Percentiles rank a stretch among this genome's conserved stretches.
Conservation (phyloP, 345 rosid genomes). For the Anastatica hierochuntica region DNA sequence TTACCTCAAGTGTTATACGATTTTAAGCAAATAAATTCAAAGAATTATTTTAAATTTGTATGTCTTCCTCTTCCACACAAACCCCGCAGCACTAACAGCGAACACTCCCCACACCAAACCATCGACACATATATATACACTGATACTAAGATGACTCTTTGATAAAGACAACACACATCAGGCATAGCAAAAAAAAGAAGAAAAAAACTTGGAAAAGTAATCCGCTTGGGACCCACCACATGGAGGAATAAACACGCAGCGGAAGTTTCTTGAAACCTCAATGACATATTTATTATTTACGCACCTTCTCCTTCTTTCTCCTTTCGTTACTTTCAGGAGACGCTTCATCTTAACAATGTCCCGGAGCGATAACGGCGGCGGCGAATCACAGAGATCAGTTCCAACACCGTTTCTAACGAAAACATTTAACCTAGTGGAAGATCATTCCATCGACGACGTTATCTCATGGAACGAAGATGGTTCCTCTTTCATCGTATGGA, state of each 20-base stretch:
- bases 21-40: too few species aligned
- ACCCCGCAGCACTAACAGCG: too few species aligned
- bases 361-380: slow-evolving; percentile 19
- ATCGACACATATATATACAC: too few species aligned
- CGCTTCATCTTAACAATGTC: slow-evolving; percentile 14
- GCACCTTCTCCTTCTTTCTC: slow-evolving; percentile 25
- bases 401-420: slow-evolving; percentile 85
- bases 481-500: slow-evolving; percentile 77
- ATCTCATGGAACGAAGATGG: slow-evolving; percentile 93
- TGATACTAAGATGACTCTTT: too few species aligned
- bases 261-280: slow-evolving; percentile 49
- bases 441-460: slow-evolving; percentile 50
- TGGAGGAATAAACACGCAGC: slow-evolving; percentile 12
- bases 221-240: not conserved
- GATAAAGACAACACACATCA: too few species aligned
- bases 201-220: slow-evolving; percentile 8
- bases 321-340: not conserved
- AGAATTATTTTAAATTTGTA: too few species aligned
- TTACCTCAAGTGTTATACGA: too few species aligned
- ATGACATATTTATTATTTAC: slow-evolving; percentile 5
- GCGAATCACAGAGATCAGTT: slow-evolving; percentile 49
- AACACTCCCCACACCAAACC: too few species aligned
- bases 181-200: too few species aligned
- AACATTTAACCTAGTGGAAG: slow-evolving; percentile 76
- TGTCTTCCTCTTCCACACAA: too few species aligned